phyloP scores from a whole-genome alignment of 2,329 filamentous ascomycete genomes.

The Arthrobotrys megalospora region DNA sequence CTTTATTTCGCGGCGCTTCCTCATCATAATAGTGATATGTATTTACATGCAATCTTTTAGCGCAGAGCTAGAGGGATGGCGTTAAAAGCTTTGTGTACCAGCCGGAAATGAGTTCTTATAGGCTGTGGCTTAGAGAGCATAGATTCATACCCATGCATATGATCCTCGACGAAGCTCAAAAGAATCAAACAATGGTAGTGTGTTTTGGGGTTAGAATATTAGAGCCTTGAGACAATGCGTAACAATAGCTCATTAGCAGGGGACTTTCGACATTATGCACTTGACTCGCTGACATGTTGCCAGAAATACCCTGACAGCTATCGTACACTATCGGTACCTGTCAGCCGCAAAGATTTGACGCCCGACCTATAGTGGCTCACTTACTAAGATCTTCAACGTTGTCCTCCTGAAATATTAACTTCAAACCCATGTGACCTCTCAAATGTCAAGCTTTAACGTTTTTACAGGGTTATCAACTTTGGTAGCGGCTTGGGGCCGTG shows the following conservation, averaged over 20 bases:
- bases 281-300: neutral
- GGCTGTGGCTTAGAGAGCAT: too few relatives aligned
- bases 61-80: neutral
- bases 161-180: too few relatives aligned
- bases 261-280: neutral
- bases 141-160: too few relatives aligned
- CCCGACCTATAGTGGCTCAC: slow-evolving; percentile 9
- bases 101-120: too few relatives aligned
- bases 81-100: neutral
- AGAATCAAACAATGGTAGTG: too few relatives aligned
- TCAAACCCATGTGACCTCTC: slow-evolving; percentile 16
- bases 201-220: neutral
- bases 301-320: neutral
- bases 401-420: slow-evolving; percentile 14
- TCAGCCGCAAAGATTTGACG: slow-evolving; percentile 8
- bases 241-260: neutral
- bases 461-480: slow-evolving; percentile 18
- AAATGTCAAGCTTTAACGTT: slow-evolving; percentile 15
- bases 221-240: neutral
- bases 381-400: slow-evolving; percentile 19
- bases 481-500: slow-evolving; percentile 24
- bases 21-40: too few relatives aligned
- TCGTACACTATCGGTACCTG: too few relatives aligned
- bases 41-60: neutral
- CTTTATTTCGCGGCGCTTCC: too few relatives aligned